A percentile compares a stretch with the other conserved stretches of the same genome.
Evolutionary conservation across 1,284 basidiomycete species (phyloP).

Genomic region (Inonotus hispidus): DNA sequence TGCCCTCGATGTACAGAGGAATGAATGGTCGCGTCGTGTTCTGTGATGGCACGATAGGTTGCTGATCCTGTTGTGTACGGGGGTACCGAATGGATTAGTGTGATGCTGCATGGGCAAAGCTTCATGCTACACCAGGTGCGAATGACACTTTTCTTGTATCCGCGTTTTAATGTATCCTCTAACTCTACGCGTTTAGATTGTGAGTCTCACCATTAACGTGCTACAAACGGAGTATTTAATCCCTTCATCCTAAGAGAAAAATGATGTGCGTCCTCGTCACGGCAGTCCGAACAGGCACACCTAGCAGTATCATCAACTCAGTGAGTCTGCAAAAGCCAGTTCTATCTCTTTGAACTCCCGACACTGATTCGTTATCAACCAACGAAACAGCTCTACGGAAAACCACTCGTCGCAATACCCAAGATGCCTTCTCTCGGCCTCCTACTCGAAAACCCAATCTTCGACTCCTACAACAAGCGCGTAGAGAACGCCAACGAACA

Average conservation of each 20-base stretch:
- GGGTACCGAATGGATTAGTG: constrained; percentile 92
- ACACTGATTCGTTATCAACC: neutral
- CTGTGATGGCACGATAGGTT: constrained; percentile 48
- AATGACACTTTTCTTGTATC: neutral
- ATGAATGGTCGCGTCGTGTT: neutral
- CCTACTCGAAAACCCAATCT: constrained; percentile 90
- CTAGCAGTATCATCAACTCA: constrained; percentile 67
- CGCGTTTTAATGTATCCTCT: constrained; percentile 33
- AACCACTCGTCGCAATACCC: constrained; percentile 81
- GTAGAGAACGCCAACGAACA: constrained; percentile 54
- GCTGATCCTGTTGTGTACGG: constrained; percentile 79
- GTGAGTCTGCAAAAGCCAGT: constrained; percentile 29
- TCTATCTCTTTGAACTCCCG: too few relatives aligned
- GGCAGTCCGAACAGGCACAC: constrained; percentile 69
- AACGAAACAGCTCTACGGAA: constrained; percentile 54
- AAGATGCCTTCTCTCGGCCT: constrained; percentile 96
- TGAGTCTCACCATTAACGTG: constrained; percentile 17
- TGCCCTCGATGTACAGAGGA: neutral
- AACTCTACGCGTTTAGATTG: constrained; percentile 25
- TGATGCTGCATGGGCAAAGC: constrained; percentile 93
- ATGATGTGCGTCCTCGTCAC: constrained; percentile 92
- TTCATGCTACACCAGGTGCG: constrained; percentile 97
- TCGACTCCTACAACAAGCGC: constrained; percentile 71
- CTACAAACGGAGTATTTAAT: neutral
- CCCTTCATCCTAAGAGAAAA: constrained; percentile 68